Evolutionary conservation across 805 yeast species (phyloP).

Genomic region (Saccharomycopsis malanga): DNA sequence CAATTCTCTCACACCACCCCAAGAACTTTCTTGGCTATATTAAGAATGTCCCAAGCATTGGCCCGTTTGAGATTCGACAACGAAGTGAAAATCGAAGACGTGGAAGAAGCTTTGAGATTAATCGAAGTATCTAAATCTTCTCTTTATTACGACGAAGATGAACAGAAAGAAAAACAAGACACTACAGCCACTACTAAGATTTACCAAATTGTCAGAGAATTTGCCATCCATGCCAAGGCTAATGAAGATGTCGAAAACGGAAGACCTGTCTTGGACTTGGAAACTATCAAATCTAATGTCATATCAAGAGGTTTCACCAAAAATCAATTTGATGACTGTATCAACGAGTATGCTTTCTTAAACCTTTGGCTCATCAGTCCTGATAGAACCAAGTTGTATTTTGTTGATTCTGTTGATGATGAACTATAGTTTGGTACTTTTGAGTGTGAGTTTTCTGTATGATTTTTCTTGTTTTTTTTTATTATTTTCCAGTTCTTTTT

Average conservation of each 20-base stretch:
- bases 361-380: slow-evolving; percentile 61
- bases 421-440: not conserved
- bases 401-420: slow-evolving; percentile 11
- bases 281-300: slow-evolving; percentile 51
- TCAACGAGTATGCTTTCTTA: slow-evolving; percentile 62
- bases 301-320: slow-evolving; percentile 80
- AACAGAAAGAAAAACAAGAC: slow-evolving; percentile 46
- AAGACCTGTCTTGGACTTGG: slow-evolving; percentile 35
- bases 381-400: slow-evolving; percentile 13
- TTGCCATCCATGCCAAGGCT: slow-evolving; percentile 39
- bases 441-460: not conserved
- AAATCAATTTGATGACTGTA: slow-evolving; percentile 67
- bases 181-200: slow-evolving; percentile 61
- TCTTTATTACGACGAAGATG: slow-evolving; percentile 47
- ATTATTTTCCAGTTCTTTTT: no score
- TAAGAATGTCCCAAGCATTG: slow-evolving; percentile 89
- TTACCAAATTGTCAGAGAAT: slow-evolving; percentile 58
- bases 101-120: slow-evolving; percentile 90
- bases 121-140: slow-evolving; percentile 83
- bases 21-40: slow-evolving; percentile 83
- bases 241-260: slow-evolving; percentile 28
- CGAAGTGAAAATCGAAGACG: slow-evolving; percentile 67
- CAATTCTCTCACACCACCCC: slow-evolving; percentile 93
- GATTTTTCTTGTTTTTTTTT: not conserved
- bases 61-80: slow-evolving; percentile 83